A percentile compares a stretch with the other conserved stretches of the same genome.
Conservation (phyloP, 2,329 filamentous ascomycete species). For the Scytalidium lignicola region DNA sequence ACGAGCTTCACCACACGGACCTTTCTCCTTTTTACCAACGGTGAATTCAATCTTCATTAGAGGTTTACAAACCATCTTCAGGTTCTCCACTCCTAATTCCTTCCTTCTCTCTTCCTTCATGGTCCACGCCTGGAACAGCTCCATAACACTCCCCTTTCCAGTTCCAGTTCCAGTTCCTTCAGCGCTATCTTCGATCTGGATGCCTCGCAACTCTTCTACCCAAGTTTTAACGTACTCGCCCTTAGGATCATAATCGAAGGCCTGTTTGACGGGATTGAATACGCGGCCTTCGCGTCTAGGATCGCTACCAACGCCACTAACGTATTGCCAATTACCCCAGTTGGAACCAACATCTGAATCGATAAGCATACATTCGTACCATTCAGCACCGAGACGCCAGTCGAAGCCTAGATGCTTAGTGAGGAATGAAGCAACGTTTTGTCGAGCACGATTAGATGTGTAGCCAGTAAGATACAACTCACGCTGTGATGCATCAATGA, state of each 20-base stretch:
- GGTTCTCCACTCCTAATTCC: constrained; percentile 47
- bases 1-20: constrained; percentile 1
- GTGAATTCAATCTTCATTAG: constrained; percentile 60
- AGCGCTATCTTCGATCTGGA: constrained; percentile 31
- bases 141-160: constrained; percentile 10
- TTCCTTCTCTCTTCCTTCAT: constrained; percentile 51
- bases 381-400: constrained; percentile 77
- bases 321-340: constrained; percentile 82
- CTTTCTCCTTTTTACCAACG: constrained; percentile 32
- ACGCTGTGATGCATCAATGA: constrained; percentile 73
- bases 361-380: constrained; percentile 70
- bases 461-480: constrained; percentile 73
- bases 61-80: constrained; percentile 63
- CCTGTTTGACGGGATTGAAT: constrained; percentile 80
- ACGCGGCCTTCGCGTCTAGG: constrained; percentile 63
- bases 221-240: constrained; percentile 68
- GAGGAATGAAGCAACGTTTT: constrained; percentile 72
- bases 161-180: constrained; percentile 8
- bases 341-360: constrained; percentile 75
- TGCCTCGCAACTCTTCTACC: constrained; percentile 59
- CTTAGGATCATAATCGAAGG: constrained; percentile 67
- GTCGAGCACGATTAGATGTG: constrained; percentile 69
- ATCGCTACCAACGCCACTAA: constrained; percentile 75
- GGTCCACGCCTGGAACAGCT: constrained; percentile 69
- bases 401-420: constrained; percentile 70